Percentiles rank a stretch among this genome's conserved stretches.
Evolutionary conservation across 2,329 filamentous ascomycete genomes (phyloP).

Genomic region (Leptodontidium sp.): DNA sequence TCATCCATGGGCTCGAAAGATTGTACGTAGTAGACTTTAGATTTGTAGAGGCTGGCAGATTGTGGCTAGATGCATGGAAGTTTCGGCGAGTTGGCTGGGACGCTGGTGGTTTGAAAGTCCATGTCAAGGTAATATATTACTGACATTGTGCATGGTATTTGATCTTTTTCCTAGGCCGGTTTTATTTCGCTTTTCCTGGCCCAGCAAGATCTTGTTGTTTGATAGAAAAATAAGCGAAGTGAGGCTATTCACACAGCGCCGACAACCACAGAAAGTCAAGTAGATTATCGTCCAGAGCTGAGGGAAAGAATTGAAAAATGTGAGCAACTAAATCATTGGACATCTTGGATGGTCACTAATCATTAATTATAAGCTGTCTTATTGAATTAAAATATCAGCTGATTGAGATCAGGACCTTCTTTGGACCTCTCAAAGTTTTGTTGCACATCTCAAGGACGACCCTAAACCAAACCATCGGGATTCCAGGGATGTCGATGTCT

Average conservation of each 20-base stretch:
- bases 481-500: background rate
- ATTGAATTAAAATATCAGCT: background rate
- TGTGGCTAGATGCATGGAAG: too few species aligned
- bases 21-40: slow-evolving; percentile 14
- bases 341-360: too few species aligned
- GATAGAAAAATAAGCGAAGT: background rate
- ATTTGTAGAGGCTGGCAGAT: background rate
- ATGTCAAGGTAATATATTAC: too few species aligned
- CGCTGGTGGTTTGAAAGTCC: background rate
- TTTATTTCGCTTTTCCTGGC: background rate
- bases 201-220: background rate
- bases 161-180: background rate
- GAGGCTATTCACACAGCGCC: slow-evolving; percentile 1
- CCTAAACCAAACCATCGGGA: background rate
- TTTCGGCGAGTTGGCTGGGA: background rate
- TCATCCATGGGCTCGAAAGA: slow-evolving; percentile 19
- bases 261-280: background rate
- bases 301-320: too few species aligned
- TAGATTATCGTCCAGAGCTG: background rate
- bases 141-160: too few species aligned
- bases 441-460: slow-evolving; percentile 10
- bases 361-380: too few species aligned
- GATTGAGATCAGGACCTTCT: too few species aligned
- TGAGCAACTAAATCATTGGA: too few species aligned
- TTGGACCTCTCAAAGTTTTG: background rate